Evolutionary conservation across 2,329 filamentous ascomycete species (phyloP).

Genomic region (Fusarium chaquense): DNA sequence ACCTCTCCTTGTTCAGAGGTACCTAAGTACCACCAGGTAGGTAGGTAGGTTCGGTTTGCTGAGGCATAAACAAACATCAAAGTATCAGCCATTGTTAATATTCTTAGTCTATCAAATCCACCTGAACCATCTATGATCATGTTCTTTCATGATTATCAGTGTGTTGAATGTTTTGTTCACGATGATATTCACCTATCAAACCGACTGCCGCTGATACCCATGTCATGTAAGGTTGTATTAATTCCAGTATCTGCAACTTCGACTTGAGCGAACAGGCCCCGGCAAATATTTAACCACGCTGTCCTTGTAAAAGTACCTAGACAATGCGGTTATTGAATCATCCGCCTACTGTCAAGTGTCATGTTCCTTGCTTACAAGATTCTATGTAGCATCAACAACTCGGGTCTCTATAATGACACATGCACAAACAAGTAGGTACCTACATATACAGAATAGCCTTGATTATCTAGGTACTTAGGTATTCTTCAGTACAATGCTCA

Average conservation of each 20-base stretch:
- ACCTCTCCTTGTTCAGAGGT: no score
- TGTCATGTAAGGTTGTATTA: conserved; percentile 13
- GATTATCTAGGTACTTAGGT: not conserved
- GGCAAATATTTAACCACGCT: conserved; percentile 26
- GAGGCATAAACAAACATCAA: conserved; percentile 30
- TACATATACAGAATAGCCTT: conserved; percentile 4
- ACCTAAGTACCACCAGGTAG: no score
- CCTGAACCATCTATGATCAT: not conserved
- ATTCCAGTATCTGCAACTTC: conserved; percentile 7
- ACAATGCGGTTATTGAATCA: conserved; percentile 21
- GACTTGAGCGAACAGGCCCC: conserved; percentile 3
- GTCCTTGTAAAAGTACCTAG: conserved; percentile 9
- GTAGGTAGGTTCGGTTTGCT: conserved; percentile 9
- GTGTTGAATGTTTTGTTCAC: conserved; percentile 4
- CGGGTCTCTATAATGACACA: conserved; percentile 30
- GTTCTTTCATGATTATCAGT: conserved; percentile 37
- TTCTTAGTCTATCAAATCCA: conserved; percentile 37
- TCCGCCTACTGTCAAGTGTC: conserved; percentile 7
- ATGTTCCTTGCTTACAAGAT: conserved; percentile 13
- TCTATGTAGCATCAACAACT: conserved; percentile 6
- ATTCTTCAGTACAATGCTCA: not conserved
- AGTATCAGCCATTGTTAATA: conserved; percentile 21
- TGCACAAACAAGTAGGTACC: conserved; percentile 11
- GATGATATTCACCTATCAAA: not conserved
- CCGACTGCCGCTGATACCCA: conserved; percentile 14